Evolutionary conservation across 768 basidiomycete genomes (phyloP).

Genomic region (Mycena galopus): DNA sequence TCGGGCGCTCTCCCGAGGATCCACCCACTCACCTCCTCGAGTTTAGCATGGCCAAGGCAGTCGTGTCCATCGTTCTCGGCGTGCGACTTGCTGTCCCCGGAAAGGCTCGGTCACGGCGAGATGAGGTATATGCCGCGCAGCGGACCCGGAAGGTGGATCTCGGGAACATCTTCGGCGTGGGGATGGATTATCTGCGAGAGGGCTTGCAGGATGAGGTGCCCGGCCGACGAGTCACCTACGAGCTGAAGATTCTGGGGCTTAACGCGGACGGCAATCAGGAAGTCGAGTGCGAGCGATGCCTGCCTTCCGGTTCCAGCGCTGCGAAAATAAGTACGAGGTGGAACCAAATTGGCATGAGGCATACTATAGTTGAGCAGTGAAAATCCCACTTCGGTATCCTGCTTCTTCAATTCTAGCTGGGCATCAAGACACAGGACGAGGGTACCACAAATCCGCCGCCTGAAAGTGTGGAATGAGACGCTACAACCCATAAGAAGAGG

Average conservation of each 20-base stretch:
- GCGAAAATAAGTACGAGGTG: neutral
- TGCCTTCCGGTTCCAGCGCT: slow-evolving; percentile 49
- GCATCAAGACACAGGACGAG: slow-evolving; percentile 42
- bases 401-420: slow-evolving; percentile 40
- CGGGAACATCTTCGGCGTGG: slow-evolving; percentile 38
- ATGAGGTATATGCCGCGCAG: slow-evolving; percentile 45
- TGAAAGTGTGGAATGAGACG: slow-evolving; percentile 33
- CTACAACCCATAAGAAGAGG: neutral
- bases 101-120: slow-evolving; percentile 52
- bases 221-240: no score
- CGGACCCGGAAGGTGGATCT: slow-evolving; percentile 36
- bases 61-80: slow-evolving; percentile 44
- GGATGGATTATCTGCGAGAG: slow-evolving; percentile 50
- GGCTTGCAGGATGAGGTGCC: no score
- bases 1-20: slow-evolving; percentile 45
- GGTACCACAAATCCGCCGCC: slow-evolving; percentile 50
- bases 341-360: slow-evolving; percentile 1
- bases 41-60: slow-evolving; percentile 31
- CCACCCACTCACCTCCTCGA: slow-evolving; percentile 33
- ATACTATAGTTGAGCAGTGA: slow-evolving; percentile 50
- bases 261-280: no score
- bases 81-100: slow-evolving; percentile 40
- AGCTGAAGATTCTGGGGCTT: no score
- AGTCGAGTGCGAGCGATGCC: slow-evolving; percentile 42
- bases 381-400: slow-evolving; percentile 42